A percentile compares a stretch with the other conserved stretches of the same genome.
Evolutionary conservation across 495 filamentous ascomycete species (phyloP).

Genomic region (Tuber borchii): DNA sequence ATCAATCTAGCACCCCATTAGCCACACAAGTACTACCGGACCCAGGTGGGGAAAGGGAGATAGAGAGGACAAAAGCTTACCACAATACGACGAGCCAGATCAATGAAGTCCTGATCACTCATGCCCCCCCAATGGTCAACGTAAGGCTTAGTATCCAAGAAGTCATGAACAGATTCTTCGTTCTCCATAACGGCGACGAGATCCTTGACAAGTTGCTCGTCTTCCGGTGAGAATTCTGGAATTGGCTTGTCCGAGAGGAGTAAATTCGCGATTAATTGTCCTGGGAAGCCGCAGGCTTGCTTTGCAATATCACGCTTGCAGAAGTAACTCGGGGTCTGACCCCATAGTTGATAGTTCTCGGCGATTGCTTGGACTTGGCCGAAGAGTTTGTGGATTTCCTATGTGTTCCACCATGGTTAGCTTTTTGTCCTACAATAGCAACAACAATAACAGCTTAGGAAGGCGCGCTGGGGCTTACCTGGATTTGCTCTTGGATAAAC

Average conservation of each 20-base stretch:
- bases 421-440: background rate
- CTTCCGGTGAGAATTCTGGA: background rate
- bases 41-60: background rate
- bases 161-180: slow-evolving; percentile 21
- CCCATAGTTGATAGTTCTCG: background rate
- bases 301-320: background rate
- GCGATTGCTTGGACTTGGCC: background rate
- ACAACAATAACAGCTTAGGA: background rate
- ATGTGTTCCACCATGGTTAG: background rate
- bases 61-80: background rate
- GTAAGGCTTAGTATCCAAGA: slow-evolving; percentile 27
- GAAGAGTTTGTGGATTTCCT: background rate
- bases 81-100: slow-evolving; percentile 10
- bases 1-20: background rate
- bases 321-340: background rate
- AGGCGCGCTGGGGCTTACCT: background rate
- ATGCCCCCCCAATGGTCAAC: slow-evolving; percentile 29
- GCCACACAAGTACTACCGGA: background rate
- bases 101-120: slow-evolving; percentile 15
- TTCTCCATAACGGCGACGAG: slow-evolving; percentile 23
- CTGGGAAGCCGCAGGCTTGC: background rate
- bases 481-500: background rate
- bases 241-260: background rate
- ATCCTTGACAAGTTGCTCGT: slow-evolving; percentile 13
- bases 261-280: background rate